Evolutionary conservation across 2,329 filamentous ascomycete species (phyloP), one percentile per base, ranked within the genome.

Genomic region (Pleomassaria siparia): DNA sequence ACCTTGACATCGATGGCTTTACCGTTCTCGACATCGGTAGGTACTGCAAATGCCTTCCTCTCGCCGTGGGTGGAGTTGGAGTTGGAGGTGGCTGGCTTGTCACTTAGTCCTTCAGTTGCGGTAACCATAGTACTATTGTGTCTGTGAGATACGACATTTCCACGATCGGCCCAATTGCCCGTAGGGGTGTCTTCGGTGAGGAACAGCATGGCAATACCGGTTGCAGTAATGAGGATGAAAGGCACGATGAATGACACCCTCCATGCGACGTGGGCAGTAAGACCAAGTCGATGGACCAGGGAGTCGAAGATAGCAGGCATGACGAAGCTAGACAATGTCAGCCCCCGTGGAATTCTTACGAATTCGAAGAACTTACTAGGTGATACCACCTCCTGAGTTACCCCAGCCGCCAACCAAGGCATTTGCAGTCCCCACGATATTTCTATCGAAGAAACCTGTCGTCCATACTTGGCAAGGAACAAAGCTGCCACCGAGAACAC

Each of bases 401-500:
- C 91, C 91, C 75, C 88, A 86, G 12, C 91, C 91, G 33, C 85
- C 91, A 1, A 90, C 86, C 15, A 96, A 73, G 2, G 89, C 87
- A 65, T 96, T 96, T 51, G 90, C 89, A 5, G 89, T 91, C 40
- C 91, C 91, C 15, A 96, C 87, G 21, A 96, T 80, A 61, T 91
- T 94, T 75, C 91, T 94, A 74, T 96, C 91, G 68, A 90, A 96
- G 77, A 95, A 96, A 0, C 86, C 89, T 0, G 90, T 96, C 9
- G 87, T 89, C 89, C 91, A 96, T 6, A 95, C 91, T 67, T 95
- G 90, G 69, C 90, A 95, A 11, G 88, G 88, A 0, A 92, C 88
- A 60, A 92, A 92, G 1, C 83, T 82, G 2, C 85, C 87, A 32
- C 88, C 88, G 0, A 92, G 80, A 35, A 92, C 86, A 50, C 88